These are phyloP conservation scores for Saccharomyces cerevisiae DNA, from an alignment of 805 yeast species.

Conservation along the genomic window DNA sequence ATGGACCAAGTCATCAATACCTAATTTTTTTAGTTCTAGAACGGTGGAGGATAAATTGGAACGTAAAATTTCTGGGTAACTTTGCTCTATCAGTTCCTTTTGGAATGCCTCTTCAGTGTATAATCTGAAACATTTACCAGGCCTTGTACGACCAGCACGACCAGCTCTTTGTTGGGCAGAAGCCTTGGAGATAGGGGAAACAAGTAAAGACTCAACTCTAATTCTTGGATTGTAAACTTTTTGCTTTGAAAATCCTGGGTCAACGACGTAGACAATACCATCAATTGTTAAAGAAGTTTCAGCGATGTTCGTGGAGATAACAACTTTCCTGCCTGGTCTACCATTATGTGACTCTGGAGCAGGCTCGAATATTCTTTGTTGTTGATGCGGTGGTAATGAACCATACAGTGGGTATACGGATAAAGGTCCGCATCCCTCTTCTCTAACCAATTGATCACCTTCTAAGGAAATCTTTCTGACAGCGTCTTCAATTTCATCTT, in stretches of 20 bases:
- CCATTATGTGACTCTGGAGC: conserved; percentile 75
- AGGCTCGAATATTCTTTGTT: conserved; percentile 84
- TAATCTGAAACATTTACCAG: conserved; percentile 93
- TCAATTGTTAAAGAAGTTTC: conserved; percentile 97
- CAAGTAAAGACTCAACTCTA: conserved; percentile 87
- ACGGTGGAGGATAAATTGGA: conserved; percentile 88
- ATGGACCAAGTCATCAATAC: conserved; percentile 92
- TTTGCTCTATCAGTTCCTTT: conserved; percentile 87
- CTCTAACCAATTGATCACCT: conserved; percentile 81
- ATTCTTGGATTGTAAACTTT: conserved; percentile 94
- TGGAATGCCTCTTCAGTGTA: conserved; percentile 96
- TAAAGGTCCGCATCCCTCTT: conserved; percentile 83
- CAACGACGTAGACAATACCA: conserved; percentile 94
- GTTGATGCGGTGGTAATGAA: conserved; percentile 92
- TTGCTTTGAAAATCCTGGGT: conserved; percentile 94
- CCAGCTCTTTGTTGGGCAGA: conserved; percentile 98
- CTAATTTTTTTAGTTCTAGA: conserved; percentile 84
- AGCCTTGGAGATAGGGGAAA: conserved; percentile 94
- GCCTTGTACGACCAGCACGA: conserved; percentile 98
- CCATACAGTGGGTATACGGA: conserved; percentile 91
- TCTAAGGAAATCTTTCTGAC: conserved; percentile 82
- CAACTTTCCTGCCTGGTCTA: conserved; percentile 90
- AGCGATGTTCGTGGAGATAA: conserved; percentile 90
- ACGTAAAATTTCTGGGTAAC: conserved; percentile 90
- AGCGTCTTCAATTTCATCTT: conserved; percentile 96